These are phyloP conservation scores for Paramarasmius palmivorus DNA, from an alignment of 1,284 basidiomycete genomes.

Conservation along the genomic window DNA sequence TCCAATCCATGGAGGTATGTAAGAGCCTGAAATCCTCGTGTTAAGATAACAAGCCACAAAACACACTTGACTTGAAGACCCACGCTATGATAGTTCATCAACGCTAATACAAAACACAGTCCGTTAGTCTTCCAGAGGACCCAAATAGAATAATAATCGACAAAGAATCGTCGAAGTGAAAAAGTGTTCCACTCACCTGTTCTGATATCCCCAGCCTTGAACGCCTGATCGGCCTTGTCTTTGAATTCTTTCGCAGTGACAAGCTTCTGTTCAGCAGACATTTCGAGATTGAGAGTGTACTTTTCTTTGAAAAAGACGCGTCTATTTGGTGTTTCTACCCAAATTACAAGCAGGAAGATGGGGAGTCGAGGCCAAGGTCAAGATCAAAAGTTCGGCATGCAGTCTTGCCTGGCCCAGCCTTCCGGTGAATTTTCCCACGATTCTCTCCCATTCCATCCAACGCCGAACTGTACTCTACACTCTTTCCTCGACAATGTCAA, in stretches of 20 bases:
- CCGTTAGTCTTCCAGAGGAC: neutral
- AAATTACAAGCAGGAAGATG: neutral
- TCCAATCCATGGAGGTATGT: constrained; percentile 72
- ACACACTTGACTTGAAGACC: constrained; percentile 3
- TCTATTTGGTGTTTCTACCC: constrained; percentile 1
- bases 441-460: neutral
- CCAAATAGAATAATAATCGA: too few species aligned
- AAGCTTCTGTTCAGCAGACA: constrained; percentile 48
- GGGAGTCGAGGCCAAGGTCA: neutral
- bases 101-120: constrained; percentile 40
- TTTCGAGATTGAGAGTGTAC: neutral
- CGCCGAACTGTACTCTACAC: neutral
- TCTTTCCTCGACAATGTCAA: constrained; percentile 51
- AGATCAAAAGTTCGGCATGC: neutral
- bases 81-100: constrained; percentile 69
- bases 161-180: constrained; percentile 4
- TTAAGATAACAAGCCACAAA: constrained; percentile 1
- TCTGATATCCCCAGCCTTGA: constrained; percentile 64
- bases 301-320: constrained; percentile 1
- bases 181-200: constrained; percentile 49
- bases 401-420: neutral
- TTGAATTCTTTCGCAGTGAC: constrained; percentile 67
- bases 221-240: constrained; percentile 71
- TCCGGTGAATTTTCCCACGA: too few species aligned
- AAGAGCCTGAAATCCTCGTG: constrained; percentile 44